Base-by-base conservation (phyloP, 1,139 yeast species). In the Diutina siamensis region DNA sequence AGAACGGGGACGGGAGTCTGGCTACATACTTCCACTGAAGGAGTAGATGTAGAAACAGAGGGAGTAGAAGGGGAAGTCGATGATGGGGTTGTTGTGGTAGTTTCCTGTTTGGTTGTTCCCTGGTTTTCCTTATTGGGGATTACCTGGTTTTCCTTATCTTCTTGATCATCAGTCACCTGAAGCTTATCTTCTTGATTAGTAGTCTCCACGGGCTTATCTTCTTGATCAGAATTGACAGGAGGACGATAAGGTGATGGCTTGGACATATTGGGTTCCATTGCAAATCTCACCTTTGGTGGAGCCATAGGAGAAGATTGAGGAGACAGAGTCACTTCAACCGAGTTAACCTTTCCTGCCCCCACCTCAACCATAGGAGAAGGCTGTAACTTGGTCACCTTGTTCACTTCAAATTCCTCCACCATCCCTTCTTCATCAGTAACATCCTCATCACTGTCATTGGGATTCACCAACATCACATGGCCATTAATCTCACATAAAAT, bases 401-500 rank as follows among this genome's bases (percentile, higher is more conserved):
- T n/a, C n/a, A n/a, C n/a, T n/a, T n/a, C n/a, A n/a, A 25, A 10
- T 7, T 25, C 34, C 12, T 35, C 40, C 27, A 35, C 22, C 20
- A 18, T 17, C 13, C 50, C 47, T 51, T 69, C 74, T 22, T 68
- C 74, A 44, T 69, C 74, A 20, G 74, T 68, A 35, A 62, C 52
- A 13, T 67, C 72, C 49, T 65, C 72, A 34, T 72, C 73, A 20
- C 60, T 63, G 46, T 68, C 72, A 27, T 57, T 63, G 2, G 78
- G 71, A 53, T 78, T 78, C 20, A 83, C 59, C 46, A 80, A 61
- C 5, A 79, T 64, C 21, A 79, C 61, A 48, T 80, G 80, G 34
- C 80, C 78, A 35, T 82, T 73, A 40, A 83, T 68, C 54, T 82
- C 86, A 48, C 84, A 57, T 44, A 78, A 62, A 15, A 81, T 65